Base-by-base conservation (phyloP, 2,329 filamentous ascomycete species). In the Paecilomyces sp. region DNA sequence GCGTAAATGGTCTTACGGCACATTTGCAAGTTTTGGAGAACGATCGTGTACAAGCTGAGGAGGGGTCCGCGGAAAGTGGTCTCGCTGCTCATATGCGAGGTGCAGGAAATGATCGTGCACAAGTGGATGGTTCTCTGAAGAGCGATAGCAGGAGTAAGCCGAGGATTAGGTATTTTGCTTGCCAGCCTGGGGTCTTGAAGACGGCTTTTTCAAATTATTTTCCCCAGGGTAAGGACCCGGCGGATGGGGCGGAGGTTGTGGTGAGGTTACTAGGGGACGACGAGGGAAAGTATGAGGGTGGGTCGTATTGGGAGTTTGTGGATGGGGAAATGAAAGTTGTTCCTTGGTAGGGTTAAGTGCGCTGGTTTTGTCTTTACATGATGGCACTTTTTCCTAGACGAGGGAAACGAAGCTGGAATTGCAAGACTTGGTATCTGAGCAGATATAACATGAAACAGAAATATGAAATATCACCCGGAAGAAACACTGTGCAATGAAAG, bases 1-100 rank as follows among this genome's bases (percentile, higher is more conserved):
- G 68, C 34, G 62, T 79, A 57, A 76, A 77, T 63, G 76, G 75
- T 62, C 65, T 77, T 13, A 73, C 72, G 3, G 66, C 73, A 61
- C 11, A 68, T 41, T 4, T 41, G 36, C 36, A 68, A 57, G 63
- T 63, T 25, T 56, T 28, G 2, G 66, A 70, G 55, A 63, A 64
- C 58, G 62, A 61, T 52, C 51, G 61, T 11, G 50, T 57, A n/a
- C 58, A 50, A 15, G 57, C 54, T n/a, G 62, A 56, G 33, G n/a
- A 58, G 52, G 18, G 60, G 11, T 15, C 41, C 11, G 5, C 11
- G 31, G 31, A 33, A 12, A 33, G 31, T 33, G 31, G 31, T 3
- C 31, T 33, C 9, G 31, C 31, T 5, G 31, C 31, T 33, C 31
- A 33, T 33, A 33, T 33, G 31, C 31, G 31, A 33, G 31, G 31